phyloP scores from a whole-genome alignment of 2,329 filamentous ascomycete species.

The Epichloe brachyelytri region DNA sequence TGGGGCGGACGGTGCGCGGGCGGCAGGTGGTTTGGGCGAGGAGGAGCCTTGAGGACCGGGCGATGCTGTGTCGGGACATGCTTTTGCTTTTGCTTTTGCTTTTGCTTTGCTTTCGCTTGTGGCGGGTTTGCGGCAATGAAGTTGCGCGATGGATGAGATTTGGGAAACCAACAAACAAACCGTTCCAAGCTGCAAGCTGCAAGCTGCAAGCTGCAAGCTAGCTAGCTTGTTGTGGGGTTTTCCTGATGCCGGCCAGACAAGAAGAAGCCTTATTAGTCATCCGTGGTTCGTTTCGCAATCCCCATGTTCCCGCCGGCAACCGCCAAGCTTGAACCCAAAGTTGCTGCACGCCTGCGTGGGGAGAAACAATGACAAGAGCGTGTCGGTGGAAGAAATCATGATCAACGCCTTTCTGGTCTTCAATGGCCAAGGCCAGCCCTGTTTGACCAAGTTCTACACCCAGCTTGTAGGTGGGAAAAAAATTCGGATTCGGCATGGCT shows the following conservation, averaged over 20 bases:
- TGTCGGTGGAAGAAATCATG: conserved; percentile 41
- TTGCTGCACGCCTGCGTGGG: too few species aligned
- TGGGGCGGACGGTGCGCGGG: conserved; percentile 12
- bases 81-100: not conserved
- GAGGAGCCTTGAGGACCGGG: conserved; percentile 25
- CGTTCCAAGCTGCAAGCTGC: too few species aligned
- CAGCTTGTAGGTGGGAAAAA: conserved; percentile 53
- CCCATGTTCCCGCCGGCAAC: not conserved
- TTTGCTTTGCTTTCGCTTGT: not conserved
- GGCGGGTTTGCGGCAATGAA: not conserved
- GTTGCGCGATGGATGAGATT: not conserved
- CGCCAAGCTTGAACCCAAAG: too few species aligned
- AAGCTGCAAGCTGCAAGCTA: too few species aligned
- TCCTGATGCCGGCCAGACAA: too few species aligned
- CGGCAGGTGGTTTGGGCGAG: conserved; percentile 21
- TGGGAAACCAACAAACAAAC: too few species aligned
- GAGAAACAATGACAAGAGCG: not conserved
- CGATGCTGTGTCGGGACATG: conserved; percentile 22
- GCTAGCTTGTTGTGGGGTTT: too few species aligned
- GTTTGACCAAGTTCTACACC: conserved; percentile 97
- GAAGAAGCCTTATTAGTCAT: too few species aligned
- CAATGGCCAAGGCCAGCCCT: conserved; percentile 94
- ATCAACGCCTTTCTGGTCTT: conserved; percentile 98
- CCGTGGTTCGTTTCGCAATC: not conserved
- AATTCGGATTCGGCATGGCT: not conserved